phyloP scores from a whole-genome alignment of 768 basidiomycete species.

The Suillus plorans region DNA sequence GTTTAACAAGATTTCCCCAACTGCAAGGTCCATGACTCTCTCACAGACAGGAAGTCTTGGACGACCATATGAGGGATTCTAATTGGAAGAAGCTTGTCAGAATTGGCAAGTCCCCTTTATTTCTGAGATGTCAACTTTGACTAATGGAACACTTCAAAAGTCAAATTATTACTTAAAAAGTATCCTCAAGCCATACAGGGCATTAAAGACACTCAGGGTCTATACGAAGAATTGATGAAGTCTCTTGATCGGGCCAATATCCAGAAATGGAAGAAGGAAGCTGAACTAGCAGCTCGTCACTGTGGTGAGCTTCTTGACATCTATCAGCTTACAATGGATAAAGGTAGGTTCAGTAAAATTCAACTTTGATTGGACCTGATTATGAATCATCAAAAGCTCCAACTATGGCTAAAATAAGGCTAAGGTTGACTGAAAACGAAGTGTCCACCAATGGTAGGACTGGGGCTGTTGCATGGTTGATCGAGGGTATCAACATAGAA shows the following conservation, averaged over 20 bases:
- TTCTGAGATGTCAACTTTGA: background rate
- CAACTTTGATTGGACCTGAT: too few relatives aligned
- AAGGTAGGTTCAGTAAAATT: background rate
- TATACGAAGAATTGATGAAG: background rate
- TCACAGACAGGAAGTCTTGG: slow-evolving; percentile 27
- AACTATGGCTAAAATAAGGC: slow-evolving; percentile 5
- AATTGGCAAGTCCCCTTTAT: slow-evolving; percentile 14
- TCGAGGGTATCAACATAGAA: slow-evolving; percentile 1
- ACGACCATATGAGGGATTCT: slow-evolving; percentile 33
- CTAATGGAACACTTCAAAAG: background rate
- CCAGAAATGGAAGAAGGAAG: background rate
- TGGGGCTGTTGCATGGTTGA: slow-evolving; percentile 5
- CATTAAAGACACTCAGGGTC: slow-evolving; percentile 5
- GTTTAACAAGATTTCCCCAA: slow-evolving; percentile 23
- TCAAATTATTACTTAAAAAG: slow-evolving; percentile 1
- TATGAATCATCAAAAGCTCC: background rate
- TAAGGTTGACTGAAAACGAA: background rate
- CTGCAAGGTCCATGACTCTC: slow-evolving; percentile 22
- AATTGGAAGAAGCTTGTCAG: slow-evolving; percentile 34
- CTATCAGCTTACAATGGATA: slow-evolving; percentile 6
- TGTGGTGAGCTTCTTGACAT: background rate
- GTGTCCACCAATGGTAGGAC: background rate
- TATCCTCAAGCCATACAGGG: background rate
- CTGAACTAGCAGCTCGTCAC: background rate
- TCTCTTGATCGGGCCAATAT: background rate